phyloP scores from a whole-genome alignment of 805 yeast species.

The Zygoascus flipseniorum region DNA sequence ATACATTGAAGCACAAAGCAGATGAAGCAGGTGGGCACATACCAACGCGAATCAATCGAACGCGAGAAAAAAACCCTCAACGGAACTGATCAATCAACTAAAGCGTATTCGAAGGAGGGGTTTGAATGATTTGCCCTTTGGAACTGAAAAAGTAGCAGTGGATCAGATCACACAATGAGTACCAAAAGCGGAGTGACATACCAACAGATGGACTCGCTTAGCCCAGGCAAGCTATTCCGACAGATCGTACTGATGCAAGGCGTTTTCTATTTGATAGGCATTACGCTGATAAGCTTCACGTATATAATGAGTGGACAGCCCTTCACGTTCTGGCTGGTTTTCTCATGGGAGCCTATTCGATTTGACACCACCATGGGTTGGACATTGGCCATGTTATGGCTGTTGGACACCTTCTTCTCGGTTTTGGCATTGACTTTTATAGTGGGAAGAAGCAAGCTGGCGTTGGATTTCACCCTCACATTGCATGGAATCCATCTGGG shows the following conservation, averaged over 20 bases:
- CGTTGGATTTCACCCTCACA: conserved; percentile 95
- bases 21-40: too few species aligned
- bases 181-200: neutral
- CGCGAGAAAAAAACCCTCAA: too few species aligned
- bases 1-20: too few species aligned
- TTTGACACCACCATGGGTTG: conserved; percentile 75
- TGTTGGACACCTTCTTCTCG: conserved; percentile 72
- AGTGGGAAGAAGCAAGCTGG: conserved; percentile 87
- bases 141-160: too few species aligned
- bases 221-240: conserved; percentile 50
- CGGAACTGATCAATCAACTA: too few species aligned
- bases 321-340: conserved; percentile 60
- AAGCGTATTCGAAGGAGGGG: too few species aligned
- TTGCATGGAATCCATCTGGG: conserved; percentile 72
- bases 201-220: conserved; percentile 33
- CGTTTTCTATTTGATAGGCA: conserved; percentile 70
- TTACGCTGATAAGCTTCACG: conserved; percentile 53
- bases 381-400: conserved; percentile 67
- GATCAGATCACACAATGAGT: neutral
- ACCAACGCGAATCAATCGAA: too few species aligned
- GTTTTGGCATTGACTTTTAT: conserved; percentile 77
- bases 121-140: too few species aligned
- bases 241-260: conserved; percentile 75
- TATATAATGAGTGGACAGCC: conserved; percentile 64
- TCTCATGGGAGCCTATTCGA: conserved; percentile 70